Base-by-base conservation (phyloP, 2,329 filamentous ascomycete genomes). In the Trichoderma endophyticum region DNA sequence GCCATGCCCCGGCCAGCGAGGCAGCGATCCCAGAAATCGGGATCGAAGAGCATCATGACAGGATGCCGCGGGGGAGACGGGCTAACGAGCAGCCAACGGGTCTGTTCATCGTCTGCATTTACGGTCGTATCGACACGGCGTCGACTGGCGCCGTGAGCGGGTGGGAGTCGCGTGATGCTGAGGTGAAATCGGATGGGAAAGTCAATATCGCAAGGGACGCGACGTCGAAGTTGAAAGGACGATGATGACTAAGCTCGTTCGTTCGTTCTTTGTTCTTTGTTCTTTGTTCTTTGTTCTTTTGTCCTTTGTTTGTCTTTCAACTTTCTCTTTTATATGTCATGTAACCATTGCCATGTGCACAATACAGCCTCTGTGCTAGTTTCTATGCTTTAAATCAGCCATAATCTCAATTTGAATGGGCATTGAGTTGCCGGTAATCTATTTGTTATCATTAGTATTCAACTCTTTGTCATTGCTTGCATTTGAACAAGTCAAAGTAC, bases 21-120 rank as follows among this genome's bases (percentile, higher is more conserved):
- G 69, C 69, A 21, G 34, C 54, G 60, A 11, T 66, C 61, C 62
- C 62, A 59, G 36, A 71, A 66, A 6, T 71, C 69, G 28, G 69
- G 51, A 14, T 71, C 69, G 69, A 65, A 59, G 14, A 51, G 39
- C 69, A 66, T 71, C 61, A 56, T 32, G 61, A 36, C 18, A 51
- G 21, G 67, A 36, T 34, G 67, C 67, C 36, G 57, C 57, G 39
- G 39, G 57, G 28, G 39, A 57, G 43, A 26, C 12, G 39, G 67
- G 57, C 67, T 12, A 61, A 21, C 67, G 67, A 51, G 57, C 57
- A 70, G 66, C 57, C 57, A 28, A 54, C 39, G 30, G 57, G 34
- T 21, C 39, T 62, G 32, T 62, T 70, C 67, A 70, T 70, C 21
- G 67, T 70, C 57, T 30, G 26, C 32, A 36, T 43, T 32, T 66